Evolutionary conservation across 768 basidiomycete genomes (phyloP), one percentile per base, ranked within the genome.

Genomic region (Epithele typhae): DNA sequence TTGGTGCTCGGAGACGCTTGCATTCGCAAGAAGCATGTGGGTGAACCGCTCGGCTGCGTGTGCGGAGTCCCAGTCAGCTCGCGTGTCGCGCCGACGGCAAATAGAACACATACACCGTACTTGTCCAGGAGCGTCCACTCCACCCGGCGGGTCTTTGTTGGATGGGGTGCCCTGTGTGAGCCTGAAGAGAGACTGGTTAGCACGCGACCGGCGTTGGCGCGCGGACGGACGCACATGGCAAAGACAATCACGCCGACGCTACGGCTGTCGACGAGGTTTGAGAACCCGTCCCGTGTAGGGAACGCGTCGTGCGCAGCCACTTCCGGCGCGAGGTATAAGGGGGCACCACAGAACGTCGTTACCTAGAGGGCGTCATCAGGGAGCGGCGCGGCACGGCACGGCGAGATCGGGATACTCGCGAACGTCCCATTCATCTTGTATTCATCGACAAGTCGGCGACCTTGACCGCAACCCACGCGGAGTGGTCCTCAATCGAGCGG

Each of bases 311-410:
- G 81, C 48, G 66, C 68, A 39, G 95, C 84, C 30, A 98, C 90
- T 56, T 97, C 93, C 1, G 92, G 92, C 0, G 92, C 93, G 5
- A 95, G 80, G 61, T 96, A 97, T 52, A 79, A 82, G 0, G 94
- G 94, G 0, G 95, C 97, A 5, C 95, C 95, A 57, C 94, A 97
- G 83, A 92, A 87, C 0, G 93, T 94, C 80, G 87, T 56, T 34
- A n/a, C 1, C 73, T 73, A 48, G 9, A 21, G n/a, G 25, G 9
- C 7, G 27, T 9, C 87, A 64, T 5, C 3, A 25, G 11, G n/a
- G 5, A n/a, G 25, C 35, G 21, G 27, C 14, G 15, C 32, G 23
- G 35, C 43, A 25, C 40, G 24, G 27, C 23, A n/a, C 18, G n/a
- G 19, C 11, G 37, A 43, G 24, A 25, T 22, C 18, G 18, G 8